phyloP scores from a whole-genome alignment of 164 flowering plant species.

The Dillenia suffruticosa region DNA sequence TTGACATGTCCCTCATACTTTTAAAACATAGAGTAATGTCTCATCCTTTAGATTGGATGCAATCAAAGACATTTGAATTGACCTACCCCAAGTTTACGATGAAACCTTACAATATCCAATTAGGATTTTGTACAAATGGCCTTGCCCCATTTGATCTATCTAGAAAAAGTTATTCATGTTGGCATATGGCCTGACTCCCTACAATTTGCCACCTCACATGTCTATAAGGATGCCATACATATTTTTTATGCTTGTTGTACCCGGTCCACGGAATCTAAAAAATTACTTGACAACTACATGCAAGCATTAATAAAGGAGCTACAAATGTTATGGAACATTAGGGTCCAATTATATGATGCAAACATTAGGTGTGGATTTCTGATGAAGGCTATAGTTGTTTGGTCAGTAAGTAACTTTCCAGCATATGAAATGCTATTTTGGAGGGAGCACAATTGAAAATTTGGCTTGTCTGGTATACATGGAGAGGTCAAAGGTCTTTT shows the following conservation, averaged over 20 bases:
- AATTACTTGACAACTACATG: background rate
- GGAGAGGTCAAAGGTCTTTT: background rate
- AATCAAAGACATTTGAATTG: too few species aligned
- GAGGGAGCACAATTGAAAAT: slow-evolving; percentile 2
- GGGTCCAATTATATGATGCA: slow-evolving; percentile 1
- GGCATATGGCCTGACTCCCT: background rate
- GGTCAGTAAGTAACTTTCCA: slow-evolving; percentile 11
- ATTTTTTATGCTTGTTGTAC: background rate
- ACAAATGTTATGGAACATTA: background rate
- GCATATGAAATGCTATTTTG: slow-evolving; percentile 6
- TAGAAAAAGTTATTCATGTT: background rate
- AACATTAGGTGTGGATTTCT: background rate
- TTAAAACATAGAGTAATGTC: too few species aligned
- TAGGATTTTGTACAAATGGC: too few species aligned
- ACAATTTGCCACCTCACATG: slow-evolving; percentile 4
- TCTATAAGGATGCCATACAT: slow-evolving; percentile 1
- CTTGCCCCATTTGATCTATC: too few species aligned
- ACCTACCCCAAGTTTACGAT: too few species aligned
- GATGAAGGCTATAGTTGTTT: background rate
- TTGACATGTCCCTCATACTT: too few species aligned
- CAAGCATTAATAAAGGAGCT: slow-evolving; percentile 2
- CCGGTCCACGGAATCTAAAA: slow-evolving; percentile 4
- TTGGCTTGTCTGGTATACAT: slow-evolving; percentile 2
- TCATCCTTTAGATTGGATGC: too few species aligned
- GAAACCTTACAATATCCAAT: too few species aligned